phyloP scores from a whole-genome alignment of 208 protist genomes.

The Acanthamoeba divionensis region DNA sequence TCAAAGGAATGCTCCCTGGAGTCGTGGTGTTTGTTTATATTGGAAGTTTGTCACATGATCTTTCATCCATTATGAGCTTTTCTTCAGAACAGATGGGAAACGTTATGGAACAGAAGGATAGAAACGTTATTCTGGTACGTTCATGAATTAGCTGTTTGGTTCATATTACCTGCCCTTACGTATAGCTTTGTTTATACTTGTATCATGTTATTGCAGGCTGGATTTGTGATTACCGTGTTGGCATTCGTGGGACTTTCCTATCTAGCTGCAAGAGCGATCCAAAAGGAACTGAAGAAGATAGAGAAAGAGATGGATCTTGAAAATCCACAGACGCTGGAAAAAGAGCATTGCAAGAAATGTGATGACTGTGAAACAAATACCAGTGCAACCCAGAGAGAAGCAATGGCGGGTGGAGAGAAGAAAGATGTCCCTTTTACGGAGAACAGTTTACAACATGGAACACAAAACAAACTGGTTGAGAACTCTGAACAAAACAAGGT shows the following conservation, averaged over 20 bases:
- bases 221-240: not conserved
- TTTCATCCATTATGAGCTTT: not conserved
- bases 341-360: no score
- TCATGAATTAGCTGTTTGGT: no score
- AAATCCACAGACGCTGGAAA: not conserved
- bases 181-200: no score
- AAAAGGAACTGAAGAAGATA: constrained; percentile 31
- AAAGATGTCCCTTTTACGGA: not conserved
- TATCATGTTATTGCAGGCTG: not conserved
- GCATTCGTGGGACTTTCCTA: constrained; percentile 11
- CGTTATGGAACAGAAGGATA: not conserved
- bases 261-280: not conserved
- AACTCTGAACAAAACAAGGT: not conserved
- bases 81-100: not conserved
- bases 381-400: not conserved
- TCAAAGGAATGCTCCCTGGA: no score
- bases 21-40: not conserved
- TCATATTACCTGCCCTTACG: no score
- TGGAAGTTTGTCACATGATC: not conserved
- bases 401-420: not conserved
- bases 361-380: not conserved
- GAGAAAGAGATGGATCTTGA: constrained; percentile 23
- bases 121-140: no score
- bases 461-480: not conserved
- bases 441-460: not conserved